phyloP scores from a whole-genome alignment of 1,139 yeast species.

The Taiozyma sp. region DNA sequence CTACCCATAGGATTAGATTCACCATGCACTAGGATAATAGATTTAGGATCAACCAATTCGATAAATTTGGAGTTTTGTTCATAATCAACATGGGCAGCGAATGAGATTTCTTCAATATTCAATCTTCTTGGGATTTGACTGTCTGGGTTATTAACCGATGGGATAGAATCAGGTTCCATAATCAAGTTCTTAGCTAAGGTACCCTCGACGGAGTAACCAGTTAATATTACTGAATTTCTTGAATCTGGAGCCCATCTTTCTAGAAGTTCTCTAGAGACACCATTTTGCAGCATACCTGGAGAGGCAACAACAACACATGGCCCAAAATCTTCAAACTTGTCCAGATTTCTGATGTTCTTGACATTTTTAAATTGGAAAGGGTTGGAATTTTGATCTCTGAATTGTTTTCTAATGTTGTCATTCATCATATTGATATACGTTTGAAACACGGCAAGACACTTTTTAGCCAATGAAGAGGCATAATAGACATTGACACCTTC shows the following conservation, averaged over 20 bases:
- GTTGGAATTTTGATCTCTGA: conserved; percentile 69
- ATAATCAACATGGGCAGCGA: conserved; percentile 98
- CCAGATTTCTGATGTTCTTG: conserved; percentile 72
- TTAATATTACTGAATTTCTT: conserved; percentile 76
- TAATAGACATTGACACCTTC: conserved; percentile 80
- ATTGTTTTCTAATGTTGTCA: conserved; percentile 74
- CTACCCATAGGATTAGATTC: conserved; percentile 98
- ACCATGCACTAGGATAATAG: conserved; percentile 92
- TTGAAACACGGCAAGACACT: conserved; percentile 96
- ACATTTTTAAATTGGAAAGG: conserved; percentile 90
- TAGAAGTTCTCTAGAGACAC: conserved; percentile 82
- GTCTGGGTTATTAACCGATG: conserved; percentile 75
- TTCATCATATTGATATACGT: conserved; percentile 97
- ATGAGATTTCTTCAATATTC: conserved; percentile 89
- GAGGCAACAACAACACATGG: conserved; percentile 96
- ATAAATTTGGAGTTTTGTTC: conserved; percentile 90
- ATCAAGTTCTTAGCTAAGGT: conserved; percentile 91
- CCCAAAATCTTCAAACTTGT: conserved; percentile 85
- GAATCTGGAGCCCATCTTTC: conserved; percentile 99
- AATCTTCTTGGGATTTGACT: conserved; percentile 80
- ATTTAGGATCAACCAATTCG: conserved; percentile 77
- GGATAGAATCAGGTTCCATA: conserved; percentile 85
- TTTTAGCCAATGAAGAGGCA: conserved; percentile 90
- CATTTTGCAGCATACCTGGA: conserved; percentile 98
- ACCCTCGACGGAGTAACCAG: conserved; percentile 98